Base-by-base conservation (phyloP, 176 grass and related monocot species). In the Typha latifolia region DNA sequence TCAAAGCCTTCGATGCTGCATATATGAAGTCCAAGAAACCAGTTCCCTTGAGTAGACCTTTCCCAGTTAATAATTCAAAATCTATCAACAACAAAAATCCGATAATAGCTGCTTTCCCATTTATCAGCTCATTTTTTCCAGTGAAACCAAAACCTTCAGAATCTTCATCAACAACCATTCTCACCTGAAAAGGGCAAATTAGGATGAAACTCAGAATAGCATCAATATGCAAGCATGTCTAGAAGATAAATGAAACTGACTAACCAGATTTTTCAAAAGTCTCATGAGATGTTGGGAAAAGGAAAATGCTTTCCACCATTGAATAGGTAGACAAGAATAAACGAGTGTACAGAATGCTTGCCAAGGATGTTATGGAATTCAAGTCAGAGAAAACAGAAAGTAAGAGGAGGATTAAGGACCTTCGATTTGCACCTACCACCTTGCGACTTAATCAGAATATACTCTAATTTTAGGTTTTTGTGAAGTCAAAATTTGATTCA, bases 21-120 rank as follows among this genome's bases (percentile, higher is more conserved):
- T 97, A 97, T 43, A 97, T 84, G 83, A 93, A 97, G 69, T 97
- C 94, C 83, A 97, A 87, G 71, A 97, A 81, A 69, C 94, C 94
- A 50, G 89, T 97, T 57, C 94, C 94, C 89, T 87, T 97, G 47
- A 97, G 94, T 70, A 97, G 64, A 34, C 94, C 94, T 84, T 97
- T 93, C 16, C 94, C 94, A 74, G 94, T 97, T 77, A 97, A 63
- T 72, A 97, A 79, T 73, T 97, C 94, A 71, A 97, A 92, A 86
- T 97, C 94, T 57, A 97, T 86, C 72, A 97, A 66, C 21, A 97
- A 69, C 32, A 97, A 70, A 74, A 97, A 97, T 65, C 94, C 94
- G 61, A 97, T 92, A 80, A 90, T 90, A 68, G 94, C 94, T 21
- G 83, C 83, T 84, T 89, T 92, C 62, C 94, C 94, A 29, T 97